phyloP scores from a whole-genome alignment of 148 eudicot genomes.

The Chenopodium berlandieri region DNA sequence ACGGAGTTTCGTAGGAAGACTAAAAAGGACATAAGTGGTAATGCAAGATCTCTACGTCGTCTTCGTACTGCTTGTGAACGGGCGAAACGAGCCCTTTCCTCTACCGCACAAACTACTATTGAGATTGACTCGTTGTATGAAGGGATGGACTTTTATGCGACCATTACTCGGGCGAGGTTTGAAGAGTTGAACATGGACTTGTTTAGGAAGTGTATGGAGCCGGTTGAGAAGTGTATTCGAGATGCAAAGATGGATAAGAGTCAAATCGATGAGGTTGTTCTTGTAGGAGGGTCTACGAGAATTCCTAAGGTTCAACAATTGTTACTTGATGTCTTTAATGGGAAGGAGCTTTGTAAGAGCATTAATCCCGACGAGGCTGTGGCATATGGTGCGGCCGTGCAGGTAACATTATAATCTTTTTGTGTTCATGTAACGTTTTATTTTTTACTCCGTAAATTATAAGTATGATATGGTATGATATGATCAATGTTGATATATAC shows the following conservation, averaged over 20 bases:
- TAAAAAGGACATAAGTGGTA: constrained; percentile 19
- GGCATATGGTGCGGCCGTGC: constrained; percentile 27
- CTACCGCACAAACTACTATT: constrained; percentile 21
- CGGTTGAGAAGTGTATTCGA: constrained; percentile 23
- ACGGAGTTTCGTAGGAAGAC: constrained; percentile 25
- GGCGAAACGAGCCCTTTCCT: constrained; percentile 20
- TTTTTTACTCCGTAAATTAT: too few species aligned
- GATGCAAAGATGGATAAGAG: constrained; percentile 25
- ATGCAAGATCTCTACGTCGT: constrained; percentile 13
- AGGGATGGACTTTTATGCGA: constrained; percentile 24
- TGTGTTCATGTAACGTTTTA: too few species aligned
- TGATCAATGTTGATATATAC: too few species aligned
- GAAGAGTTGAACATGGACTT: constrained; percentile 26
- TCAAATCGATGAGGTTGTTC: constrained; percentile 10
- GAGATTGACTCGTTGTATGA: constrained; percentile 25
- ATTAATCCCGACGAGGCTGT: constrained; percentile 29
- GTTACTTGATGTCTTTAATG: constrained; percentile 23
- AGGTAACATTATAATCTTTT: not conserved
- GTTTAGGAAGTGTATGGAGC: constrained; percentile 31
- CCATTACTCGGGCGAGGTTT: constrained; percentile 25
- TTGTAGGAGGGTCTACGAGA: constrained; percentile 24
- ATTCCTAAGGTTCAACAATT: constrained; percentile 28
- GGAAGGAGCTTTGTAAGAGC: constrained; percentile 29
- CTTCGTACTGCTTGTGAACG: constrained; percentile 23
- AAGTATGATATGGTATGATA: too few species aligned